phyloP scores from a whole-genome alignment of 805 yeast species.

The Grigorovia yakushimaensis region DNA sequence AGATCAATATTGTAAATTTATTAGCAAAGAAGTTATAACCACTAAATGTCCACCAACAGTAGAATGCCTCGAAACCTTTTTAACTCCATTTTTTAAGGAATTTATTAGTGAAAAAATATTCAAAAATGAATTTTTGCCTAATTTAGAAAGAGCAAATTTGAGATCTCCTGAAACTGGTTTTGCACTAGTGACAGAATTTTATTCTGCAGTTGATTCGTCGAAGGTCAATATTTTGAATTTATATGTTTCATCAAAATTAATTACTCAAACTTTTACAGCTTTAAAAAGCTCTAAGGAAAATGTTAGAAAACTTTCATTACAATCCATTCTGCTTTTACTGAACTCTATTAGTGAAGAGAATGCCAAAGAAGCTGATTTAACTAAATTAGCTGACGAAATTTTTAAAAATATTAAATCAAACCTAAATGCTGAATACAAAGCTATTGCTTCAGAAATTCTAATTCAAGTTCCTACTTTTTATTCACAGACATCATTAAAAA shows the following conservation, averaged over 20 bases:
- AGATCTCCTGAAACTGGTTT: slow-evolving; percentile 71
- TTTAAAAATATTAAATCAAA: slow-evolving; percentile 49
- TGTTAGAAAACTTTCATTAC: slow-evolving; percentile 44
- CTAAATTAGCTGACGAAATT: slow-evolving; percentile 41
- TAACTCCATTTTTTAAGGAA: slow-evolving; percentile 36
- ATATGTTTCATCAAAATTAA: slow-evolving; percentile 38
- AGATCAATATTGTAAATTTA: slow-evolving; percentile 17
- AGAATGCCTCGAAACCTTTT: slow-evolving; percentile 34
- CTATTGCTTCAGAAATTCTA: slow-evolving; percentile 39
- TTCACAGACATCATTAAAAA: slow-evolving; percentile 27
- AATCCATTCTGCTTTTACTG: slow-evolving; percentile 26
- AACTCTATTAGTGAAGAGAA: slow-evolving; percentile 12
- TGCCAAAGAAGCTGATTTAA: slow-evolving; percentile 23
- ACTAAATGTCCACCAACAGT: slow-evolving; percentile 36
- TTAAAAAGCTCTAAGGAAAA: slow-evolving; percentile 62
- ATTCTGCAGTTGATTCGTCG: slow-evolving; percentile 18
- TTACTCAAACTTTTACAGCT: slow-evolving; percentile 42
- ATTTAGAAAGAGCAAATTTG: slow-evolving; percentile 61
- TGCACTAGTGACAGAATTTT: slow-evolving; percentile 43
- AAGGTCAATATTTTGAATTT: slow-evolving; percentile 35
- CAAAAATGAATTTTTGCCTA: slow-evolving; percentile 39
- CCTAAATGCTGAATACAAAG: slow-evolving; percentile 57
- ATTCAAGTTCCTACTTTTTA: slow-evolving; percentile 21
- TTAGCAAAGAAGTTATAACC: slow-evolving; percentile 35
- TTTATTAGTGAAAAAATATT: slow-evolving; percentile 35